A percentile compares a stretch with the other conserved stretches of the same genome.
Conservation (phyloP, 371 early-diverging fungal species). For the Apophysomyces elegans region DNA sequence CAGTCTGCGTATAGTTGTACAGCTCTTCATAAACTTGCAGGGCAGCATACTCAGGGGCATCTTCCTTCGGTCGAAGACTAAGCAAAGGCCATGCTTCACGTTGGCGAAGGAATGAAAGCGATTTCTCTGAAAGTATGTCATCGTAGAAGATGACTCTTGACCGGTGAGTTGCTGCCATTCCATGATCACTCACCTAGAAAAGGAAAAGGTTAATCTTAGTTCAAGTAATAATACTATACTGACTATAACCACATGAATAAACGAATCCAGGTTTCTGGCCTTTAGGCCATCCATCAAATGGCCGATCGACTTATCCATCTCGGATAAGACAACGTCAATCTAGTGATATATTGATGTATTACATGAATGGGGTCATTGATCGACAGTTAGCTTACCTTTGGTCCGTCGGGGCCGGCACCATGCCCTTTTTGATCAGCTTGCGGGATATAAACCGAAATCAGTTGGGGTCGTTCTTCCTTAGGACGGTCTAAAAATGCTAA, state of each 20-base stretch:
- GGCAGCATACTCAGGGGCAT: conserved; percentile 31
- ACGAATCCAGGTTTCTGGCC: conserved; percentile 58
- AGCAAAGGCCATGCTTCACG: conserved; percentile 46
- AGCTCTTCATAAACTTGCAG: conserved; percentile 36
- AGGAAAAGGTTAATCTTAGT: not conserved
- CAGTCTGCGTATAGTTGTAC: conserved; percentile 38
- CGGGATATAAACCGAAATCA: conserved; percentile 80
- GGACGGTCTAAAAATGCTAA: conserved; percentile 82
- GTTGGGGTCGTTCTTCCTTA: conserved; percentile 67
- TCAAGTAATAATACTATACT: conserved; percentile 15
- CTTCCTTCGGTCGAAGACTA: conserved; percentile 51
- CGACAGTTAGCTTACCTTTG: conserved; percentile 36
- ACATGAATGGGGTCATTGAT: not conserved
- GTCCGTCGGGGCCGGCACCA: conserved; percentile 72
- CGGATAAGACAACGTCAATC: conserved; percentile 63
- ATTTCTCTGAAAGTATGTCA: conserved; percentile 56
- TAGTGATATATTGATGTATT: conserved; percentile 14
- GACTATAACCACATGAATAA: conserved; percentile 84
- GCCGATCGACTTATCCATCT: conserved; percentile 73
- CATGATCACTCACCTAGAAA: conserved; percentile 82
- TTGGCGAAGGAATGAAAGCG: conserved; percentile 29
- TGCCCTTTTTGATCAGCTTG: conserved; percentile 90
- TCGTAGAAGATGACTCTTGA: conserved; percentile 75
- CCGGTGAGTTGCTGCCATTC: conserved; percentile 76
- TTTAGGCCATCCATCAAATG: conserved; percentile 60